A percentile compares a stretch with the other conserved stretches of the same genome.
Conservation (phyloP, 2,329 filamentous ascomycete genomes). For the Zasmidium cellare region DNA sequence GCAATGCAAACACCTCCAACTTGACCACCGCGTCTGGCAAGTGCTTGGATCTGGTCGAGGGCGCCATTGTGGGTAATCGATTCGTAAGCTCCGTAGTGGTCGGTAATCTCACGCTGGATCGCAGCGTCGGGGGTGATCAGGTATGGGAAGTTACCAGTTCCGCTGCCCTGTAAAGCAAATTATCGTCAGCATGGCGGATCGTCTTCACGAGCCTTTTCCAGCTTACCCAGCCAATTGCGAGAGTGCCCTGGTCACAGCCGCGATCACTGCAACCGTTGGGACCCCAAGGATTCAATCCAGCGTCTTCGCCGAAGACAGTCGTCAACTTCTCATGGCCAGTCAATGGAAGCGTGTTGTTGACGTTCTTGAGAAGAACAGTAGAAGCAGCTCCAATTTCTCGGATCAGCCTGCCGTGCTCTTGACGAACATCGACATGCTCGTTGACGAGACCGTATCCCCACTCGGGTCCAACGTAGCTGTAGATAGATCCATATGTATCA, state of each 20-base stretch:
- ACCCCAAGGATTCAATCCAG: constrained; percentile 70
- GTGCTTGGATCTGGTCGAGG: constrained; percentile 48
- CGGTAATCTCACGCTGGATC: constrained; percentile 65
- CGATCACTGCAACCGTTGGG: constrained; percentile 78
- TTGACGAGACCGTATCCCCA: constrained; percentile 68
- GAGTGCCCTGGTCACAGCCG: constrained; percentile 59
- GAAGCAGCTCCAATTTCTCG: constrained; percentile 75
- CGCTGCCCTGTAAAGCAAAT: constrained; percentile 47
- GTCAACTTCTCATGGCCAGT: constrained; percentile 68
- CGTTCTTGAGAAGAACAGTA: constrained; percentile 67
- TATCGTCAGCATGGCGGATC: no score
- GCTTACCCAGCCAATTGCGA: constrained; percentile 61
- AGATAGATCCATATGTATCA: constrained; percentile 69
- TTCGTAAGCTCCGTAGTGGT: constrained; percentile 63
- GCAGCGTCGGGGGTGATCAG: constrained; percentile 65
- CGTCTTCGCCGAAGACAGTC: constrained; percentile 79
- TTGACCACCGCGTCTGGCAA: constrained; percentile 55
- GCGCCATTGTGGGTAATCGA: constrained; percentile 60
- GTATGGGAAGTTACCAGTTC: constrained; percentile 63
- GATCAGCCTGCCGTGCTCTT: constrained; percentile 70
- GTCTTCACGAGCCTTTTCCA: no score
- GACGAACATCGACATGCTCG: constrained; percentile 78
- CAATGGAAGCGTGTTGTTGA: constrained; percentile 55
- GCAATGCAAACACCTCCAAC: constrained; percentile 61
- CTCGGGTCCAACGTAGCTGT: constrained; percentile 55